Evolutionary conservation across 140 eudicot species (phyloP).

Genomic region (Stevia rebaudiana): DNA sequence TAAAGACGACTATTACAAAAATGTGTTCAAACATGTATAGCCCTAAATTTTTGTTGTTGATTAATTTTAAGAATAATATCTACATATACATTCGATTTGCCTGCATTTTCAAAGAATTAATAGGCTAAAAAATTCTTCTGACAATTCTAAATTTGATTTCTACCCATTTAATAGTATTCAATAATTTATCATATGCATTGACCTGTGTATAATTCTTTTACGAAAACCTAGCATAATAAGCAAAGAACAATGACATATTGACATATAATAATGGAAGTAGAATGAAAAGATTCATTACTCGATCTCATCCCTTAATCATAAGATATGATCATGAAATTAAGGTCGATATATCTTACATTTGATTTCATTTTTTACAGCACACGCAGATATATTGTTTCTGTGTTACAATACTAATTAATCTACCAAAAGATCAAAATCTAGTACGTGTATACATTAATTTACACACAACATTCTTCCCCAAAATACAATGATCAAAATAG

Average conservation of each 20-base stretch:
- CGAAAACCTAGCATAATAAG: neutral
- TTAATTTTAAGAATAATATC: conserved; percentile 5
- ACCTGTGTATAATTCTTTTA: neutral
- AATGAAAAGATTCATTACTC: neutral
- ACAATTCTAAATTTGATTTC: neutral
- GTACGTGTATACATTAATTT: conserved; percentile 19
- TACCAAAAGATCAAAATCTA: conserved; percentile 21
- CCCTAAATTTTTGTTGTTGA: neutral
- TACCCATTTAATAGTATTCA: neutral
- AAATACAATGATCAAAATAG: conserved; percentile 11
- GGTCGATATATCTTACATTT: conserved; percentile 19
- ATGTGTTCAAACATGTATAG: neutral
- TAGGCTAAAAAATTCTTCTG: conserved; percentile 16
- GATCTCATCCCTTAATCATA: conserved; percentile 2
- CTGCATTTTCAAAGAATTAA: conserved; percentile 15
- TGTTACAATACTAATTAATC: conserved; percentile 14
- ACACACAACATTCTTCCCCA: conserved; percentile 22
- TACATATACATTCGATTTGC: too few species aligned
- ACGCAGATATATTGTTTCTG: neutral
- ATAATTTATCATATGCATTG: neutral
- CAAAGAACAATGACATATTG: neutral
- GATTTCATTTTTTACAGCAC: conserved; percentile 14
- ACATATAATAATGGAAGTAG: neutral
- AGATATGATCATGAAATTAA: too few species aligned
- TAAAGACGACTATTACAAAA: too few species aligned